Percentiles rank a stretch among this genome's conserved stretches.
phyloP scores from a whole-genome alignment of 2,329 filamentous ascomycete genomes.

The Arthrobotrys megalospora region DNA sequence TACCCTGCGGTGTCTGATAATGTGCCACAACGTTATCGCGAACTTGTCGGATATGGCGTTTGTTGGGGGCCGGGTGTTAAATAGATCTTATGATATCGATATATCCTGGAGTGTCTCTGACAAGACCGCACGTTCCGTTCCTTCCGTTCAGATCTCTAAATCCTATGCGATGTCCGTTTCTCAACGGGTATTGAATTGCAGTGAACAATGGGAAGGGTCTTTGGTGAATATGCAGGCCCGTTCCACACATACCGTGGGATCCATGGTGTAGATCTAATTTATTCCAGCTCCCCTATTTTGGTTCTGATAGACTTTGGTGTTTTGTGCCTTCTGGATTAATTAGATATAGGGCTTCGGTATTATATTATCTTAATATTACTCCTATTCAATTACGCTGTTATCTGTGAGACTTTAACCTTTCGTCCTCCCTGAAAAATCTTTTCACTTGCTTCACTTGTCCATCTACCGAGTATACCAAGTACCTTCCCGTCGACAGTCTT shows the following conservation, averaged over 20 bases:
- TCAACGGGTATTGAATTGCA: constrained; percentile 8
- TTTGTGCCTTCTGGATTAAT: background rate
- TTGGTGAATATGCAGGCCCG: constrained; percentile 18
- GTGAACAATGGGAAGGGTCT: background rate
- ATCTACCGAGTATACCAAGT: background rate
- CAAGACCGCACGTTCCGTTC: constrained; percentile 10
- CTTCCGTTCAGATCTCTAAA: constrained; percentile 1
- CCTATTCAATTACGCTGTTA: constrained; percentile 10
- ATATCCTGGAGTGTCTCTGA: background rate
- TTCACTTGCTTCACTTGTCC: background rate
- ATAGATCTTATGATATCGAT: background rate
- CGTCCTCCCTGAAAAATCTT: background rate
- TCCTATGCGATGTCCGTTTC: background rate
- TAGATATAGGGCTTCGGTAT: background rate
- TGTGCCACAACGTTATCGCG: background rate
- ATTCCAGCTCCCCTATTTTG: constrained; percentile 27
- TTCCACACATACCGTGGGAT: background rate
- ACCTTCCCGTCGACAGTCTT: constrained; percentile 12
- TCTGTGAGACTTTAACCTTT: constrained; percentile 1
- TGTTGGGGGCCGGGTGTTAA: background rate
- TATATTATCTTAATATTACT: constrained; percentile 1
- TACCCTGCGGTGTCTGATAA: constrained; percentile 10
- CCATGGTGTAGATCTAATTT: constrained; percentile 33
- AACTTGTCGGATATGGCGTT: background rate
- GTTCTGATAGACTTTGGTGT: background rate